phyloP scores from a whole-genome alignment of 305 asterid genomes.

The Solanum hybrid region DNA sequence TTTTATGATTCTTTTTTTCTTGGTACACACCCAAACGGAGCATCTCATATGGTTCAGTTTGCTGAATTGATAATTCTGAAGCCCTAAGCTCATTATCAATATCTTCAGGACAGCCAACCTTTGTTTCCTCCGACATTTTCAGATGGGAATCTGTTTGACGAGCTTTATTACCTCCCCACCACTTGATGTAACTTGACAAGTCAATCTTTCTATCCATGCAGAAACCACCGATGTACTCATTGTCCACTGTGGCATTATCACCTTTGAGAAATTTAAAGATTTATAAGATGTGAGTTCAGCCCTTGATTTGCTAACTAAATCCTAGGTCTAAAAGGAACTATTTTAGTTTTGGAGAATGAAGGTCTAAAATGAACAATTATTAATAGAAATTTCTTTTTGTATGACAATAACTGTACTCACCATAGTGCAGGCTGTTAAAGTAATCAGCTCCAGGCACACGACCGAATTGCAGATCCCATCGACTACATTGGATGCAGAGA shows the following conservation, averaged over 20 bases:
- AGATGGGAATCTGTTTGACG: slow-evolving; percentile 48
- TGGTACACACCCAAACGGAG: slow-evolving; percentile 65
- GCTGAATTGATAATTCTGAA: slow-evolving; percentile 43
- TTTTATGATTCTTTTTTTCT: slow-evolving; percentile 50
- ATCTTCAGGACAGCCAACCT: slow-evolving; percentile 50
- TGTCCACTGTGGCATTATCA: slow-evolving; percentile 53
- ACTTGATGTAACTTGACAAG: slow-evolving; percentile 78
- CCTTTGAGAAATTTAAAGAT: slow-evolving; percentile 33
- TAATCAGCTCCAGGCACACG: slow-evolving; percentile 56
- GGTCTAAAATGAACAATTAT: neutral
- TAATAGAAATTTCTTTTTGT: neutral
- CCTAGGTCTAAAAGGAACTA: neutral
- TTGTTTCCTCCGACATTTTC: slow-evolving; percentile 58
- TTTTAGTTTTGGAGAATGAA: neutral
- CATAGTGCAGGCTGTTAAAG: slow-evolving; percentile 47
- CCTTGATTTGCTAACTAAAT: slow-evolving; percentile 6
- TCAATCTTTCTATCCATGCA: slow-evolving; percentile 78
- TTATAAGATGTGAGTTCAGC: slow-evolving; percentile 2
- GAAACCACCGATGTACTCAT: slow-evolving; percentile 54
- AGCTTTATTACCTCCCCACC: slow-evolving; percentile 83
- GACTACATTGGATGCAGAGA: slow-evolving; percentile 26
- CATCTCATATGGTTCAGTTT: slow-evolving; percentile 92
- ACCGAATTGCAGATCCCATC: slow-evolving; percentile 81
- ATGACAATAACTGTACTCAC: slow-evolving; percentile 30
- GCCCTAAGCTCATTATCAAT: slow-evolving; percentile 58